phyloP scores from a whole-genome alignment of 148 eudicot genomes.

The Vaccinium corymbosum region DNA sequence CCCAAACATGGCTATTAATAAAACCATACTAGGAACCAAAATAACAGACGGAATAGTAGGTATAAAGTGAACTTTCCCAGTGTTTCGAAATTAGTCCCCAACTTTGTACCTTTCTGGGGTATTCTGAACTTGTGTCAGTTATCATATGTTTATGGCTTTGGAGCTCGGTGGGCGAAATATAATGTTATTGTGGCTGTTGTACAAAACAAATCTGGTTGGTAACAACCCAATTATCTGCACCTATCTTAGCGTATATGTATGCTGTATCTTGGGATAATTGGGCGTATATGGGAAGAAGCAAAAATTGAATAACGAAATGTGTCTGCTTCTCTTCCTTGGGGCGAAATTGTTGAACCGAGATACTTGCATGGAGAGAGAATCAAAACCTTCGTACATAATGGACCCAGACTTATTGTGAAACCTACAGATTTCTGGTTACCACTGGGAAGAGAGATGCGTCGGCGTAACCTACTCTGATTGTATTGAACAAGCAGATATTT shows the following conservation, averaged over 20 bases:
- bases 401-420: too few species aligned
- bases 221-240: background rate
- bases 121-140: background rate
- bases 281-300: background rate
- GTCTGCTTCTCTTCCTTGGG: background rate
- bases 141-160: background rate
- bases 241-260: background rate
- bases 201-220: background rate
- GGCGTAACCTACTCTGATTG: too few species aligned
- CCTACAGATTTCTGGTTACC: too few species aligned
- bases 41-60: background rate
- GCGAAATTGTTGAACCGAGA: background rate
- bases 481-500: too few species aligned
- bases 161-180: background rate
- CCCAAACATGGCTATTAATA: background rate
- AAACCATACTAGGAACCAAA: background rate
- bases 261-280: background rate
- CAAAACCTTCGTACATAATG: too few species aligned
- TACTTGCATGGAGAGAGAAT: too few species aligned
- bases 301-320: background rate
- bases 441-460: too few species aligned
- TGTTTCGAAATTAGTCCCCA: background rate
- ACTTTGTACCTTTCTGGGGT: background rate
- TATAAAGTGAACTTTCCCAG: background rate
- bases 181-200: background rate